Evolutionary conservation across 2,329 filamentous ascomycete genomes (phyloP).

Genomic region (Talaromyces atroroseus): DNA sequence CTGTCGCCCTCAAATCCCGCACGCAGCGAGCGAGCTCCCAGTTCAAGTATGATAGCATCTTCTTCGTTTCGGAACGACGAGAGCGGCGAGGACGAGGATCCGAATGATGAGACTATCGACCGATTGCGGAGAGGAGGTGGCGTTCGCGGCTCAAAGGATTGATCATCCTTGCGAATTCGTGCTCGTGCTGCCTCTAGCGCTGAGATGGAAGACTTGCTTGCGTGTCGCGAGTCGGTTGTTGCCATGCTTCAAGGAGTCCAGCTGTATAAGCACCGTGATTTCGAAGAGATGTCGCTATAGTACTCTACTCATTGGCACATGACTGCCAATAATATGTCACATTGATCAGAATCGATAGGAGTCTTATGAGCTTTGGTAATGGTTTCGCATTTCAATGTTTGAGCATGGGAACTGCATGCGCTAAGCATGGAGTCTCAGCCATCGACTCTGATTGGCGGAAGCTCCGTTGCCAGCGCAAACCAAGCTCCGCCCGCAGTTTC

Average conservation of each 20-base stretch:
- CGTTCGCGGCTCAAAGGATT: slow-evolving; percentile 50
- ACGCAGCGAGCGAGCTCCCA: slow-evolving; percentile 72
- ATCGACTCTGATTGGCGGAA: slow-evolving; percentile 5
- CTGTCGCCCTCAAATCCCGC: slow-evolving; percentile 84
- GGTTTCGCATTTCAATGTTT: not conserved
- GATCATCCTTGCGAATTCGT: slow-evolving; percentile 23
- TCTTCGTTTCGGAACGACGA: slow-evolving; percentile 65
- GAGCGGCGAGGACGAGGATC: slow-evolving; percentile 52
- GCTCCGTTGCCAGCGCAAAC: slow-evolving; percentile 10
- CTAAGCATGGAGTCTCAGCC: too few species aligned
- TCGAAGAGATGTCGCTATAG: not conserved
- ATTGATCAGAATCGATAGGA: not conserved
- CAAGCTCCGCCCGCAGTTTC: slow-evolving; percentile 1
- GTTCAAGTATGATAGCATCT: slow-evolving; percentile 74
- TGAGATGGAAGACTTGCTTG: slow-evolving; percentile 15
- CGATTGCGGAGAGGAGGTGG: slow-evolving; percentile 42
- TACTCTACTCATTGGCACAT: not conserved
- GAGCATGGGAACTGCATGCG: not conserved
- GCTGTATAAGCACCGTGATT: not conserved
- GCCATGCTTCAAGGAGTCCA: slow-evolving; percentile 2
- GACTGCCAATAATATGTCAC: not conserved
- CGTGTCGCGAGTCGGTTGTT: slow-evolving; percentile 12
- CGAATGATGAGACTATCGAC: slow-evolving; percentile 47
- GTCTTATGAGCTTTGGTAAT: not conserved
- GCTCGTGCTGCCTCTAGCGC: slow-evolving; percentile 16